These are phyloP conservation scores for Colletotrichum incanum DNA, from an alignment of 2,329 filamentous ascomycete species.

Conservation along the genomic window DNA sequence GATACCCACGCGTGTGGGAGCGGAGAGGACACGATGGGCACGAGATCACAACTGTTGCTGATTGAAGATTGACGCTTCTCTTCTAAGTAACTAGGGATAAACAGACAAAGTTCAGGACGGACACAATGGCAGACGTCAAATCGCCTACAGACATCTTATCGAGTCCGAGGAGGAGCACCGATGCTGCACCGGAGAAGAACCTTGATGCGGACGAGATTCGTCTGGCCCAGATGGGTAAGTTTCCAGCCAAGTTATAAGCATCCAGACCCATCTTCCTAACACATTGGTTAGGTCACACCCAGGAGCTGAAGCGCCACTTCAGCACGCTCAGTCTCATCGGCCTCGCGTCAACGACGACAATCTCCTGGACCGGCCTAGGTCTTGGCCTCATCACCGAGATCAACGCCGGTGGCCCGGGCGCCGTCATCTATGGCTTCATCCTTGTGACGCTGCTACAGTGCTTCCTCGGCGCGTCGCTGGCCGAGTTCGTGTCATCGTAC, in stretches of 20 bases:
- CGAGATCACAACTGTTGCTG: slow-evolving; percentile 10
- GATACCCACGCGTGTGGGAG: slow-evolving; percentile 14
- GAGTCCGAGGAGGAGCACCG: slow-evolving; percentile 35
- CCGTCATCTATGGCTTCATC: slow-evolving; percentile 67
- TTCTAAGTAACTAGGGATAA: not conserved
- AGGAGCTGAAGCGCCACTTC: slow-evolving; percentile 65
- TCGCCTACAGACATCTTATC: slow-evolving; percentile 27
- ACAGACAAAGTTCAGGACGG: not conserved
- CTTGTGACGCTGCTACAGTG: slow-evolving; percentile 63
- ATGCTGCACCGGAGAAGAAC: slow-evolving; percentile 29
- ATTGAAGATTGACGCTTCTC: not conserved
- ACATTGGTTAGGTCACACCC: slow-evolving; percentile 57
- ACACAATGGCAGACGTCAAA: slow-evolving; percentile 32
- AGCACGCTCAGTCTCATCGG: slow-evolving; percentile 63
- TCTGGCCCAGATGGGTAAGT: slow-evolving; percentile 61
- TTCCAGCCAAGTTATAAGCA: not conserved
- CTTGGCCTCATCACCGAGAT: slow-evolving; percentile 63
- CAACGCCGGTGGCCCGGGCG: slow-evolving; percentile 63
- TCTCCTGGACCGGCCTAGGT: slow-evolving; percentile 65
- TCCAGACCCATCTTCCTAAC: not conserved
- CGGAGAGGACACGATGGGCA: not conserved
- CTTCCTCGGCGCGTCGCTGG: slow-evolving; percentile 61
- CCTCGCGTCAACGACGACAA: slow-evolving; percentile 65
- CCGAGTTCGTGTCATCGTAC: slow-evolving; percentile 64
- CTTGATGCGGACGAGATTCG: slow-evolving; percentile 57